Conservation (phyloP, 2,329 filamentous ascomycete genomes). For the Cordyceps cateniannulata region DNA sequence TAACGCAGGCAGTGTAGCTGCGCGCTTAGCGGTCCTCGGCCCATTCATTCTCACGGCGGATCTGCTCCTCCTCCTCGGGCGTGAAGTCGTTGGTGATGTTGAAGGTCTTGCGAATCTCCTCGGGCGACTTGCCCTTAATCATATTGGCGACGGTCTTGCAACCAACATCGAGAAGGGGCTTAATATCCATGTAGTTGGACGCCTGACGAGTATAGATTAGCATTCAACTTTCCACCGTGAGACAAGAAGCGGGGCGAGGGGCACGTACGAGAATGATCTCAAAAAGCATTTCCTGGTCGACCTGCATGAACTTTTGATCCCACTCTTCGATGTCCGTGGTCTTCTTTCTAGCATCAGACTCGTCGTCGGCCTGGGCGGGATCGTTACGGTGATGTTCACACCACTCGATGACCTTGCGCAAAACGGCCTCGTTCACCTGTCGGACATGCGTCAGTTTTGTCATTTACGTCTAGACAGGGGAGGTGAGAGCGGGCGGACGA, state of each 20-base stretch:
- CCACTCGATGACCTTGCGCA: constrained; percentile 97
- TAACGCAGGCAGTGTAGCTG: background rate
- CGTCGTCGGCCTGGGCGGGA: constrained; percentile 77
- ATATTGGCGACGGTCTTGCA: constrained; percentile 99
- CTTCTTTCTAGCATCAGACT: constrained; percentile 93
- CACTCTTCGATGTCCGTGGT: constrained; percentile 98
- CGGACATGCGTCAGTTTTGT: constrained; percentile 13
- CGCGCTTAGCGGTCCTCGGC: constrained; percentile 67
- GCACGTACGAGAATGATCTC: constrained; percentile 87
- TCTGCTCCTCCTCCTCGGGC: constrained; percentile 97
- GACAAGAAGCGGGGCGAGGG: background rate
- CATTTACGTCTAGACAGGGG: background rate
- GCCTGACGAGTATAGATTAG: constrained; percentile 48
- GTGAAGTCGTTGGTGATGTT: constrained; percentile 99
- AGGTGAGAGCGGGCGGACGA: background rate
- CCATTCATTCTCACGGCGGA: constrained; percentile 86
- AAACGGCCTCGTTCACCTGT: constrained; percentile 83
- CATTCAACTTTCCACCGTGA: background rate
- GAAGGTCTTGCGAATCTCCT: constrained; percentile 99
- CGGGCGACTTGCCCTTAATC: constrained; percentile 99
- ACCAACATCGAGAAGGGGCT: constrained; percentile 91
- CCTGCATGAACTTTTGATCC: constrained; percentile 99
- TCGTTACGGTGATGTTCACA: constrained; percentile 92
- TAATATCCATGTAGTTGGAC: constrained; percentile 98
- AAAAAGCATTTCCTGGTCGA: constrained; percentile 99